Base-by-base conservation (phyloP, 2,329 filamentous ascomycete genomes). In the Fusarium xyrophilum region DNA sequence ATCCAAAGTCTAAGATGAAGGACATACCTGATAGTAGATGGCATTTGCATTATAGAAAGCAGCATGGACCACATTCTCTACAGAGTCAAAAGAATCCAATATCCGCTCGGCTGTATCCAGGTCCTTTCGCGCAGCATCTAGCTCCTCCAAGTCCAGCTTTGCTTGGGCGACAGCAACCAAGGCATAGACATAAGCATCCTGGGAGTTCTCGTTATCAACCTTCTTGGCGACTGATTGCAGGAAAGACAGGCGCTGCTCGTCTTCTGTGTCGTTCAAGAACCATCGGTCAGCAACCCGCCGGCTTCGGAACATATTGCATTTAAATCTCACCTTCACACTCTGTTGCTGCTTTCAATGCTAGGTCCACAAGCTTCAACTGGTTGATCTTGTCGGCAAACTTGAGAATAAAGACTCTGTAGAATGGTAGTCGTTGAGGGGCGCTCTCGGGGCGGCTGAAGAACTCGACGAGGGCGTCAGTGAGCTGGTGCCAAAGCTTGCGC, bases 331-430 rank as follows among this genome's bases (percentile, higher is more conserved):
- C 89, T 83, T 87, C 86, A 80, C 92, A 97, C 83, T 97, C 90
- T 75, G 90, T 89, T 55, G 93, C 93, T 46, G 96, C 92, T 81
- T 91, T 92, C 77, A 98, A 83, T 19, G 93, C 96, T 71, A 99
- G 84, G 71, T 92, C 91, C 71, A 99, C 96, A 72, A 98, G 90
- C 86, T 97, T 97, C 68, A 99, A 86, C 84, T 98, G 95, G 83
- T 98, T 99, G 85, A 99, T 97, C 86, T 96, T 97, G 79, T 97
- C 94, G 71, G 94, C 93, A 78, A 99, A 99, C 80, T 91, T 96
- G 79, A 95, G 88, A 80, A 99, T 91, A 84, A 99, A 99, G 74
- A 89, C 89, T 82, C 96, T 93, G 86, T 96, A 99, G 80, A 99
- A 91, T 63, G 89, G 85, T 82, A 99, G 87, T 76, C 95, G 91